Conservation (phyloP, 2,329 filamentous ascomycete species). For the Hypoxylon sp. region DNA sequence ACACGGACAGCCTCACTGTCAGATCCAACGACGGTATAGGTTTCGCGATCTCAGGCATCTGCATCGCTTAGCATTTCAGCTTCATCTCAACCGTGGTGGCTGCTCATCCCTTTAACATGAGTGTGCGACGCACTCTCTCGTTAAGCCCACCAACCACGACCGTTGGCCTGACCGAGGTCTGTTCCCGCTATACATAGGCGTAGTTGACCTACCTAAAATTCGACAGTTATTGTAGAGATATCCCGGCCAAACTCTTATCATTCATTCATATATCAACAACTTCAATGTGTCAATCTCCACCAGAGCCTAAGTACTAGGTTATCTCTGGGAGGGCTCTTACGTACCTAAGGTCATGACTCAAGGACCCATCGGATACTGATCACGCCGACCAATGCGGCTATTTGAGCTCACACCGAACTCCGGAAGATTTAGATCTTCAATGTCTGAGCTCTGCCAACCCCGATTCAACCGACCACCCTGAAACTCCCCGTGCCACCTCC, state of each 20-base stretch:
- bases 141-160: background rate
- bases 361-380: background rate
- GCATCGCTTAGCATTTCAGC: background rate
- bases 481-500: background rate
- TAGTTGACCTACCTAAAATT: background rate
- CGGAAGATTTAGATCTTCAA: background rate
- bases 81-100: background rate
- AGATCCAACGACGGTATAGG: background rate
- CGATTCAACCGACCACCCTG: background rate
- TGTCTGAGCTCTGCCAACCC: background rate
- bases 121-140: background rate
- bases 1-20: background rate
- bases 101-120: background rate
- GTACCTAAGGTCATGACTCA: background rate
- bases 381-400: background rate
- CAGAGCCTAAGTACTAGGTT: background rate
- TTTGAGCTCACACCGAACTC: background rate
- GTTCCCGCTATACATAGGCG: background rate
- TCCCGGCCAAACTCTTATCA: background rate
- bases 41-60: background rate
- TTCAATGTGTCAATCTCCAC: background rate
- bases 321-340: background rate
- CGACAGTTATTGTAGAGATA: background rate
- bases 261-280: background rate
- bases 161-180: background rate